phyloP scores from a whole-genome alignment of 306 rosid species.

The Lagenaria siceraria region DNA sequence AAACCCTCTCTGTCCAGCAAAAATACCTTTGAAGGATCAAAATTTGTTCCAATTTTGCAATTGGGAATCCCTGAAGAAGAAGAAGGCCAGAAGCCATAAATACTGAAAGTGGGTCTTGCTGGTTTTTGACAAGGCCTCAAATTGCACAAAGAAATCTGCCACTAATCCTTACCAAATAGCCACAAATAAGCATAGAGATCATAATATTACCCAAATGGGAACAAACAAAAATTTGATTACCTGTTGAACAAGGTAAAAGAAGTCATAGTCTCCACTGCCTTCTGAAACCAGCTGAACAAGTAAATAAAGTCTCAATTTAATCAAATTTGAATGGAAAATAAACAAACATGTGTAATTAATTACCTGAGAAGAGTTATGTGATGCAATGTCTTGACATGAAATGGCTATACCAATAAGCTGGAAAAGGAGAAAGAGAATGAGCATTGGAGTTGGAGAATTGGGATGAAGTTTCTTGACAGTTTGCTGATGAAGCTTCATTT shows the following conservation, averaged over 20 bases:
- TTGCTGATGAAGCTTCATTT: neutral
- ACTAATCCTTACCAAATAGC: neutral
- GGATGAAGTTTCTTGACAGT: neutral
- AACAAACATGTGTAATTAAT: neutral
- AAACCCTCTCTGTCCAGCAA: neutral
- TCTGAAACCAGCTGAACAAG: neutral
- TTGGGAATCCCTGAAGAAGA: neutral
- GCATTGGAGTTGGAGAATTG: neutral
- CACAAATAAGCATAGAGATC: neutral
- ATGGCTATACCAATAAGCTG: neutral
- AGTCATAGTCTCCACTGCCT: neutral
- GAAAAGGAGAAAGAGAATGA: neutral
- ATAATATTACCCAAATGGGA: neutral
- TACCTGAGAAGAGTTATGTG: neutral
- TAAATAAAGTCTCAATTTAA: neutral
- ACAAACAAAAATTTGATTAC: neutral
- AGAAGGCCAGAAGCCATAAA: conserved; percentile 16
- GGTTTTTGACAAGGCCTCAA: conserved; percentile 9
- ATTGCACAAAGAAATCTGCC: conserved; percentile 13
- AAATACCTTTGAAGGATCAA: conserved; percentile 10
- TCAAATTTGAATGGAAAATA: neutral
- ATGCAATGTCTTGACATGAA: neutral
- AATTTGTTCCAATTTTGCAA: neutral
- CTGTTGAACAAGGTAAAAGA: conserved; percentile 18
- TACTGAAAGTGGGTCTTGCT: conserved; percentile 14